Conservation (phyloP, 1,284 basidiomycete genomes). For the Ceratobasidium sp. region DNA sequence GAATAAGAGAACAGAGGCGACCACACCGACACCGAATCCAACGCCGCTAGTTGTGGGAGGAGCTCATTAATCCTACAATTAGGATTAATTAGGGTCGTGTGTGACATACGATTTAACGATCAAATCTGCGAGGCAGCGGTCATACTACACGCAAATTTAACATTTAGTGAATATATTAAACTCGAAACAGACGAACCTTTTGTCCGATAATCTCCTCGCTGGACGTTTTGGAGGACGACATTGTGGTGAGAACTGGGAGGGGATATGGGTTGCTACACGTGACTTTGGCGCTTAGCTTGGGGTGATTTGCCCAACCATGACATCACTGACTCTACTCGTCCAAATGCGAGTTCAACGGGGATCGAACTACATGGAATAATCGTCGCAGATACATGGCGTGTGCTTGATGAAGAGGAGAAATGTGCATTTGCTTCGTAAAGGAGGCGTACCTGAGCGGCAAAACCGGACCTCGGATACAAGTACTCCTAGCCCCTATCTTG, state of each 20-base stretch:
- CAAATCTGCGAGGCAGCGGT: constrained; percentile 86
- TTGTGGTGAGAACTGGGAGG: constrained; percentile 16
- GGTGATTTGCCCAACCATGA: not conserved
- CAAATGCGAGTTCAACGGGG: no score
- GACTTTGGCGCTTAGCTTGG: constrained; percentile 16
- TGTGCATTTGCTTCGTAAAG: no score
- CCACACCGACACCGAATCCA: constrained; percentile 93
- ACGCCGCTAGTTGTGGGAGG: constrained; percentile 78
- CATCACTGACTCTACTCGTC: no score
- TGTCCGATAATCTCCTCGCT: constrained; percentile 88
- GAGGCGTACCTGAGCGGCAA: no score
- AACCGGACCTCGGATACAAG: not conserved
- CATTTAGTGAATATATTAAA: not conserved
- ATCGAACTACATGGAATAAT: no score
- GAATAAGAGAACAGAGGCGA: constrained; percentile 95
- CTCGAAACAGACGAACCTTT: constrained; percentile 68
- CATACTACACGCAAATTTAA: constrained; percentile 68
- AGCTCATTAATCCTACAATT: constrained; percentile 52
- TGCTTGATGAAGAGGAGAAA: no score
- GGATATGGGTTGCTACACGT: not conserved
- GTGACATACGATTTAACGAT: constrained; percentile 77
- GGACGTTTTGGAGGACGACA: constrained; percentile 58
- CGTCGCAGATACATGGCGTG: no score
- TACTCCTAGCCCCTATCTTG: constrained; percentile 16
- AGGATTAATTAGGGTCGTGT: constrained; percentile 53